Base-by-base conservation (phyloP, 2,329 filamentous ascomycete species). In the Ramichloridium luteum region DNA sequence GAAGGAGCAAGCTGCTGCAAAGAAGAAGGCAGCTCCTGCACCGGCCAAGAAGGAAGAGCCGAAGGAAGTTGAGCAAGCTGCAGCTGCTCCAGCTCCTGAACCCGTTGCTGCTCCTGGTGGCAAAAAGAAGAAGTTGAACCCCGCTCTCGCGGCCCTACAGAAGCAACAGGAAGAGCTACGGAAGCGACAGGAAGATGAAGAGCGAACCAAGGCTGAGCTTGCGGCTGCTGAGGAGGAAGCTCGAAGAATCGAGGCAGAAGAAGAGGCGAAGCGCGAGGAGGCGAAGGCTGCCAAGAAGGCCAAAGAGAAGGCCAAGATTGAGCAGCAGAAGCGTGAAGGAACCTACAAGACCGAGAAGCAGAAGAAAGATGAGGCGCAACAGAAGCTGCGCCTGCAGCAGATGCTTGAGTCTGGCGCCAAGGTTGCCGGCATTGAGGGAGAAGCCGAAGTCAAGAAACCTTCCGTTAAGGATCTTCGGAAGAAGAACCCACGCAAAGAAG, bases 1-100 rank as follows among this genome's bases (percentile, higher is more conserved):
- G 67, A 98, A 86, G 74, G 90, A 98, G 61, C 80, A 96, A 78
- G 83, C 84, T 44, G 76, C 51, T n/a, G 41, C 80, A 16, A 84
- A 86, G 65, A 93, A 93, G 69, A 93, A 90, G 64, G 61, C 68
- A 16, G 50, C 61, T 10, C 60, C 20, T 8, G 35, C 41, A 18
- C 39, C 59, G 22, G 62, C 47, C 16, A 50, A 49, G 37, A 33
- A 46, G 31, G 51, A 53, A 16, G 48, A 48, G 37, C 31, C 38
- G 6, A 47, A 50, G 30, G 32, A 40, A 55, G 35, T 40, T 6
- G 68, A 80, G 42, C 62, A 68, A 13, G 61, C 60, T 20, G 72
- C 73, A 40, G 60, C 70, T 16, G 64, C 58, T 12, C 55, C 55
- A 6, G 60, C 64, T 30, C 58, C 58, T 17, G 59, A 62, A 32